Percentiles rank a stretch among this genome's conserved stretches.
Evolutionary conservation across 2,329 filamentous ascomycete genomes (phyloP).

Genomic region (Keithomyces neogunnii): DNA sequence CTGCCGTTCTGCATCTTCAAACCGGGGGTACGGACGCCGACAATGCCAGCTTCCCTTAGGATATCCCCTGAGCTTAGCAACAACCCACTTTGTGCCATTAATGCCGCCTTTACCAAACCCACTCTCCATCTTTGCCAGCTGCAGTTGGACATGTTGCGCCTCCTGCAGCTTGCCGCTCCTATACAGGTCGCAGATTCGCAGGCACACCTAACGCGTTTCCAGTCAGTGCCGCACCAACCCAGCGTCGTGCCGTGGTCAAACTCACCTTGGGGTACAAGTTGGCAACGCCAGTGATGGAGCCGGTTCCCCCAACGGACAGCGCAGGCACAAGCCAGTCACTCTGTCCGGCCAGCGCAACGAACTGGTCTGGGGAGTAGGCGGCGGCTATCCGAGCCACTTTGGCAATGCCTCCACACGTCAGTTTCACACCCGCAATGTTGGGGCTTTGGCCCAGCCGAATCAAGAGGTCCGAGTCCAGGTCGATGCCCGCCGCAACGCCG

Average conservation of each 20-base stretch:
- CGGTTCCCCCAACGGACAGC: slow-evolving; percentile 47
- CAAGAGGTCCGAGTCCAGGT: slow-evolving; percentile 52
- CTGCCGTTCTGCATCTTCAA: slow-evolving; percentile 21
- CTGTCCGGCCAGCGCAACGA: slow-evolving; percentile 58
- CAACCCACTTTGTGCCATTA: slow-evolving; percentile 53
- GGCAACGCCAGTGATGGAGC: slow-evolving; percentile 54
- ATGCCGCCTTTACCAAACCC: slow-evolving; percentile 51
- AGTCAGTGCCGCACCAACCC: background rate
- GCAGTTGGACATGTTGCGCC: slow-evolving; percentile 39
- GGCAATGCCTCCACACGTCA: slow-evolving; percentile 58
- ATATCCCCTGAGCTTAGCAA: slow-evolving; percentile 45
- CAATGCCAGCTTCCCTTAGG: slow-evolving; percentile 41
- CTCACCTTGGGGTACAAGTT: slow-evolving; percentile 51
- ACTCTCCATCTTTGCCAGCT: slow-evolving; percentile 44
- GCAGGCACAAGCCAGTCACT: slow-evolving; percentile 62
- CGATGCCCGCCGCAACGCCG: slow-evolving; percentile 49
- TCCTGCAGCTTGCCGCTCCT: slow-evolving; percentile 35
- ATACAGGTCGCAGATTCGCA: slow-evolving; percentile 41
- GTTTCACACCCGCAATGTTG: slow-evolving; percentile 57
- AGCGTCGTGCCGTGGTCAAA: background rate
- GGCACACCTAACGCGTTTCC: slow-evolving; percentile 27
- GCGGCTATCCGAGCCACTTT: slow-evolving; percentile 43
- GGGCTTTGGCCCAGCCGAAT: slow-evolving; percentile 38
- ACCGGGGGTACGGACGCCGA: slow-evolving; percentile 45
- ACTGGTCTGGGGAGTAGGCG: too few relatives aligned